Conservation (phyloP, 208 protist genomes). For the Trypanosomatidae sp. region DNA sequence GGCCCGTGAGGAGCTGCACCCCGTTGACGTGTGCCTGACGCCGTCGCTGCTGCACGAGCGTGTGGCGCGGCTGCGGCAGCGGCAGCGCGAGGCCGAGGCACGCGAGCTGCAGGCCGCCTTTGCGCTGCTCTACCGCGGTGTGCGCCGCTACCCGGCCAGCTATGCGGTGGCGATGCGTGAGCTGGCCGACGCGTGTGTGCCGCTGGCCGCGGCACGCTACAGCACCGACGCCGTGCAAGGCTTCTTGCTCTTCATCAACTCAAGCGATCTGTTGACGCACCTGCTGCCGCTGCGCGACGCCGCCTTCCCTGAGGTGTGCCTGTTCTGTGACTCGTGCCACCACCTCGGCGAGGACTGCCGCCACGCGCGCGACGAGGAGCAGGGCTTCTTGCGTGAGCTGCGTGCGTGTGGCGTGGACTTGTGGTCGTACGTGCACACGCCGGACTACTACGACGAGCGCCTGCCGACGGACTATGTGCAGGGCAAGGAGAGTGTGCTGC, state of each 20-base stretch:
- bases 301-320: constrained; percentile 69
- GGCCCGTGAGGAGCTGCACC: constrained; percentile 15
- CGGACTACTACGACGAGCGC: constrained; percentile 47
- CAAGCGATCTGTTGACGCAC: constrained; percentile 57
- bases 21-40: constrained; percentile 49
- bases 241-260: constrained; percentile 67
- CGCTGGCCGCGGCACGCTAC: constrained; percentile 71
- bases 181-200: constrained; percentile 52
- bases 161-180: constrained; percentile 51
- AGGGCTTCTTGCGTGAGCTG: constrained; percentile 54
- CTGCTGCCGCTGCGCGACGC: constrained; percentile 37
- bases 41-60: constrained; percentile 16
- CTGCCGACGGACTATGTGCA: constrained; percentile 46
- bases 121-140: constrained; percentile 15
- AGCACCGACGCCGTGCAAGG: constrained; percentile 68
- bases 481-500: constrained; percentile 37
- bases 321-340: constrained; percentile 72
- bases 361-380: constrained; percentile 27
- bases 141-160: constrained; percentile 24
- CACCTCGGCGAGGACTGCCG: constrained; percentile 53
- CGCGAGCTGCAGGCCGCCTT: constrained; percentile 39
- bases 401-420: constrained; percentile 40
- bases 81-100: constrained; percentile 10
- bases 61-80: constrained; percentile 13
- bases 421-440: constrained; percentile 51